Base-by-base conservation (phyloP, 176 grass and related monocot genomes). In the Cenchrus americanus region DNA sequence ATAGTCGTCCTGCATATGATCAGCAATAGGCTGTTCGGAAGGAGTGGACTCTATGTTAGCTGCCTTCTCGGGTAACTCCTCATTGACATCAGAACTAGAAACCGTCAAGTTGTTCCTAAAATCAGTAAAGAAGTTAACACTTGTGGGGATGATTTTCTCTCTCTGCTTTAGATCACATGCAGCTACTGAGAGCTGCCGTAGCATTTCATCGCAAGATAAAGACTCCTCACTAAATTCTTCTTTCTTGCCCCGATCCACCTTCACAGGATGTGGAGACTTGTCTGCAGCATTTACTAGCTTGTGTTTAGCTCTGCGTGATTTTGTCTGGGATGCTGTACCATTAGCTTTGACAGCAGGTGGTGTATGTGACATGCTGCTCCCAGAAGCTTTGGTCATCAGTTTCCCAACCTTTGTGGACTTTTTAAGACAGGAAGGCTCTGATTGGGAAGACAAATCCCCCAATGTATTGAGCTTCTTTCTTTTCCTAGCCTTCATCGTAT, bases 381-480 rank as follows among this genome's bases (percentile, higher is more conserved):
- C 73, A 87, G 81, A 73, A 46, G 71, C 80, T 80, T 75, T 80
- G 62, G 27, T 74, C 76, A 86, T 89, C 40, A 71, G 71, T 58
- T 90, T 71, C 64, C 87, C 85, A 86, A 69, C 65, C 77, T 79
- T 88, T 66, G 88, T 69, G 65, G 66, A 71, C 82, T 80, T 95
- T 51, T 75, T 90, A 66, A 21, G 67, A 80, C 58, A 62, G 21
- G 44, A 42, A 79, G 68, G 41, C 21, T 78, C 71, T 48, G 75
- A 80, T 50, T 66, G 86, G 68, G 81, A 89, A 68, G 73, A 85
- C 34, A 75, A 75, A 88, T 90, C 90, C 68, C 88, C 93, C 62
- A 95, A 82, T 37, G 83, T 92, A 78, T 90, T 68, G 66, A 95
- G 86, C 58, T 87, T 92, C 84, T 86, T 90, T 78, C 91, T 85